Evolutionary conservation across 352 stramenopile genomes (phyloP).

Genomic region (Phytopythium ostracodes): DNA sequence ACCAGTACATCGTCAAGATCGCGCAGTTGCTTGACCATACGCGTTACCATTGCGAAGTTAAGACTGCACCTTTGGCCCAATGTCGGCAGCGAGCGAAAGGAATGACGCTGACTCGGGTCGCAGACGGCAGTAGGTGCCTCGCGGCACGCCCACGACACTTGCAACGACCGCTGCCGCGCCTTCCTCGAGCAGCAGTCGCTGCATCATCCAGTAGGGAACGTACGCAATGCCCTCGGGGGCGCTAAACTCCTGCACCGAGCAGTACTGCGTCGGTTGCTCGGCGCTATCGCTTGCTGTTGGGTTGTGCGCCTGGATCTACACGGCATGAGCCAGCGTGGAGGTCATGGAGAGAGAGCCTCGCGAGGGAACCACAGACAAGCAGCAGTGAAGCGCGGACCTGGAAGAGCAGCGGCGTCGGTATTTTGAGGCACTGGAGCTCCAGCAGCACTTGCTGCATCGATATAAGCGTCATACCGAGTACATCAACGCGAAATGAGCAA

Average conservation of each 20-base stretch:
- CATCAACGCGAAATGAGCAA: background rate
- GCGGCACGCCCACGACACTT: constrained; percentile 27
- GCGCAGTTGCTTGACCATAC: background rate
- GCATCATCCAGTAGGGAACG: constrained; percentile 71
- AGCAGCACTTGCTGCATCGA: constrained; percentile 35
- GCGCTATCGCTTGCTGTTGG: background rate
- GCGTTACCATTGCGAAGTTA: background rate
- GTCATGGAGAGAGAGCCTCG: background rate
- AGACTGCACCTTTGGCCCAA: constrained; percentile 47
- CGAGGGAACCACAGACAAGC: background rate
- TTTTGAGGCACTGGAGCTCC: constrained; percentile 52
- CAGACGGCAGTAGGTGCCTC: constrained; percentile 49
- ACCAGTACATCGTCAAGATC: background rate
- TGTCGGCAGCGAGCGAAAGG: constrained; percentile 43
- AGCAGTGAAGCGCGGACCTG: constrained; percentile 17
- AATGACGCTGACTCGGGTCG: constrained; percentile 44
- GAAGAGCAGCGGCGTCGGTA: constrained; percentile 50
- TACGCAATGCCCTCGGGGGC: constrained; percentile 45
- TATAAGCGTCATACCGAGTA: background rate
- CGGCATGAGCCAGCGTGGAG: constrained; percentile 7
- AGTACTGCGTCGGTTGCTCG: constrained; percentile 25
- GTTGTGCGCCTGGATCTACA: constrained; percentile 20
- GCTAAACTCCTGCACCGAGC: constrained; percentile 65
- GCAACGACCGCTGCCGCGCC: constrained; percentile 32
- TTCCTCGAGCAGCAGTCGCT: constrained; percentile 41